These are phyloP conservation scores for Ceratocystis destructans DNA, from an alignment of 2,329 filamentous ascomycete genomes.

Conservation along the genomic window DNA sequence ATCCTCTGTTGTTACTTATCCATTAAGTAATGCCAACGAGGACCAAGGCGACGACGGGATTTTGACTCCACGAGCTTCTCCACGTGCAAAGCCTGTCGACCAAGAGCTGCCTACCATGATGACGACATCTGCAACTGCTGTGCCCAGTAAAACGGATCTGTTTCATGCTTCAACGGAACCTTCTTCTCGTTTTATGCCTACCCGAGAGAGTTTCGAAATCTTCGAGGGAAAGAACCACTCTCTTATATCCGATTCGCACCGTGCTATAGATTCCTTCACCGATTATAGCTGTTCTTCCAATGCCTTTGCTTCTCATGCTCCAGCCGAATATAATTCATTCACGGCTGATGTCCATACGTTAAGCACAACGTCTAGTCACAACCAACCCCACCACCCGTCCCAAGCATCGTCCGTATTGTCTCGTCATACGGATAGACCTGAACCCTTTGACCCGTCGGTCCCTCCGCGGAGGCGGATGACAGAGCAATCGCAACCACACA, in stretches of 20 bases:
- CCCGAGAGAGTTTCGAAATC: slow-evolving; percentile 20
- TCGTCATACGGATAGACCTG: slow-evolving; percentile 2
- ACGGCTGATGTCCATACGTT: not conserved
- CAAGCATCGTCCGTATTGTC: slow-evolving; percentile 4
- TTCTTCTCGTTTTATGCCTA: slow-evolving; percentile 29
- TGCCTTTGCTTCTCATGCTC: slow-evolving; percentile 9
- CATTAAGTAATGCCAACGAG: slow-evolving; percentile 12
- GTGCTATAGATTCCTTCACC: slow-evolving; percentile 8
- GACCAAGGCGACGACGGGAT: slow-evolving; percentile 15
- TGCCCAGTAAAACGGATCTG: slow-evolving; percentile 25
- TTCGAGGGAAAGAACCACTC: slow-evolving; percentile 10
- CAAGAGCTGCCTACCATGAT: slow-evolving; percentile 16
- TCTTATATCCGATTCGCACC: not conserved
- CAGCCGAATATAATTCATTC: slow-evolving; percentile 10
- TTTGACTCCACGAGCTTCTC: slow-evolving; percentile 17
- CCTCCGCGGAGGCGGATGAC: slow-evolving; percentile 7
- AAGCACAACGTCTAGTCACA: not conserved
- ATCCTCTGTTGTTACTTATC: not conserved
- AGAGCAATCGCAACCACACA: slow-evolving; percentile 15
- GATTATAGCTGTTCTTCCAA: slow-evolving; percentile 10
- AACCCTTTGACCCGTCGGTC: not conserved
- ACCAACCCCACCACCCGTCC: not conserved
- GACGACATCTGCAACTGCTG: slow-evolving; percentile 17
- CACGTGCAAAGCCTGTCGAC: slow-evolving; percentile 8
- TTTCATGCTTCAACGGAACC: slow-evolving; percentile 27